Percentiles rank a stretch among this genome's conserved stretches.
Conservation (phyloP, 73 alveolate genomes). For the Diophrys sp. region DNA sequence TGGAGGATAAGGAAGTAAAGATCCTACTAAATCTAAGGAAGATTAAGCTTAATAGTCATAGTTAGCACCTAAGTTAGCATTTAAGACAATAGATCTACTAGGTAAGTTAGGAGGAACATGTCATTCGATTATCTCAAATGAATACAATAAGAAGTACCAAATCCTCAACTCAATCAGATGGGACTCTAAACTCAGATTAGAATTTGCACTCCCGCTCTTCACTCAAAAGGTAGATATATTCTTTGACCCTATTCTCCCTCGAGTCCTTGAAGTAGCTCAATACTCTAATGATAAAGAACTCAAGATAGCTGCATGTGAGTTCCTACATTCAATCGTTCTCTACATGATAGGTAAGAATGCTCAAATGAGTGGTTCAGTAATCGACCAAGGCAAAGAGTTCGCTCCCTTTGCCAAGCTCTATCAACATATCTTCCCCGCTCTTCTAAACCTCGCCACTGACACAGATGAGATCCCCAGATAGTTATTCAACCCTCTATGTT, state of each 20-base stretch:
- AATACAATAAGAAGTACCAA: constrained; percentile 50
- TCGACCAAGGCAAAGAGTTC: constrained; percentile 55
- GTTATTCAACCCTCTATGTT: constrained; percentile 75
- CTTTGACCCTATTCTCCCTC: constrained; percentile 79
- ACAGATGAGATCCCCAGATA: constrained; percentile 70
- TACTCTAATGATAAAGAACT: constrained; percentile 82
- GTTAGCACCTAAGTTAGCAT: constrained; percentile 29
- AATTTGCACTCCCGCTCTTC: constrained; percentile 81
- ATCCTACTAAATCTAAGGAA: no score
- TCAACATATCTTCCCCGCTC: constrained; percentile 47
- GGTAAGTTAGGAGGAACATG: constrained; percentile 91
- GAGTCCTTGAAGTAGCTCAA: constrained; percentile 82
- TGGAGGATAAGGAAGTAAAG: not conserved
- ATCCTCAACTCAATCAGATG: constrained; percentile 69
- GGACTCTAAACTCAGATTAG: constrained; percentile 80
- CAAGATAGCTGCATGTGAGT: constrained; percentile 88
- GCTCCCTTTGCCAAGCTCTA: constrained; percentile 41
- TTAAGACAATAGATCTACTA: constrained; percentile 66
- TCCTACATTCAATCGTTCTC: constrained; percentile 85
- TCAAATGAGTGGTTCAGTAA: constrained; percentile 62
- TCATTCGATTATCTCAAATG: constrained; percentile 74
- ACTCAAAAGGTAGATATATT: constrained; percentile 73
- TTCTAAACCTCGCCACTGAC: constrained; percentile 23
- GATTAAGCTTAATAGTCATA: constrained; percentile 11
- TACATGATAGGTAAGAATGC: constrained; percentile 92